phyloP scores from a whole-genome alignment of 2,329 filamentous ascomycete species.

The Paraphaeosphaeria minitans region DNA sequence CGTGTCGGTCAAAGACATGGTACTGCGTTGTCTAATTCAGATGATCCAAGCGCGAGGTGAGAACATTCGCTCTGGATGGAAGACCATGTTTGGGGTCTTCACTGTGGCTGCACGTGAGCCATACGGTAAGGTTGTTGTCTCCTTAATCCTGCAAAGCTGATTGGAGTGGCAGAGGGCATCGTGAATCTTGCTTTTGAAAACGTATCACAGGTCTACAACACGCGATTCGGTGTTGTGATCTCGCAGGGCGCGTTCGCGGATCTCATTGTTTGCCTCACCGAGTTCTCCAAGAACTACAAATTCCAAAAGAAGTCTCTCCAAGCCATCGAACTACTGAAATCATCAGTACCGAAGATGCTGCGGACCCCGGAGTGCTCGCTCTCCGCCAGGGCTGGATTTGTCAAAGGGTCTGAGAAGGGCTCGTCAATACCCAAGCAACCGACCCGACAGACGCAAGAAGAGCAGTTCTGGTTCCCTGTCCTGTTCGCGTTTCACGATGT shows the following conservation, averaged over 20 bases:
- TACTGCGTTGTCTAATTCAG: conserved; percentile 91
- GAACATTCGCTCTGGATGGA: conserved; percentile 97
- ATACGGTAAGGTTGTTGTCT: conserved; percentile 60
- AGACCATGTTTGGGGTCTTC: conserved; percentile 99
- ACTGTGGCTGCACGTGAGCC: conserved; percentile 92
- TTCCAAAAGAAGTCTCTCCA: conserved; percentile 99
- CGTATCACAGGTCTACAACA: conserved; percentile 93
- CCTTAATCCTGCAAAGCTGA: conserved; percentile 18
- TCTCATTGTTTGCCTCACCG: conserved; percentile 91
- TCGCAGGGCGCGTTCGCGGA: conserved; percentile 97
- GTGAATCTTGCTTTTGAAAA: conserved; percentile 98
- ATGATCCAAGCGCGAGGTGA: conserved; percentile 98
- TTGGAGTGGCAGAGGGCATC: conserved; percentile 71
- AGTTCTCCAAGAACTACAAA: conserved; percentile 97
- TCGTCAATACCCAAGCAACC: conserved; percentile 65
- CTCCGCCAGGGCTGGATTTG: conserved; percentile 65
- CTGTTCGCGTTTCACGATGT: conserved; percentile 99
- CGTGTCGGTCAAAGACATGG: conserved; percentile 95
- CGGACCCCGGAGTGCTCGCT: conserved; percentile 94
- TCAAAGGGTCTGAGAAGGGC: conserved; percentile 54
- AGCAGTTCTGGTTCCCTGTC: conserved; percentile 98
- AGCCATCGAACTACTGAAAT: conserved; percentile 92
- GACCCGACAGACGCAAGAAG: conserved; percentile 85
- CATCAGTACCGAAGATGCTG: conserved; percentile 91
- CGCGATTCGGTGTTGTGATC: conserved; percentile 93